Conservation (phyloP, 805 yeast genomes). For the Yamadazyma sp. region DNA sequence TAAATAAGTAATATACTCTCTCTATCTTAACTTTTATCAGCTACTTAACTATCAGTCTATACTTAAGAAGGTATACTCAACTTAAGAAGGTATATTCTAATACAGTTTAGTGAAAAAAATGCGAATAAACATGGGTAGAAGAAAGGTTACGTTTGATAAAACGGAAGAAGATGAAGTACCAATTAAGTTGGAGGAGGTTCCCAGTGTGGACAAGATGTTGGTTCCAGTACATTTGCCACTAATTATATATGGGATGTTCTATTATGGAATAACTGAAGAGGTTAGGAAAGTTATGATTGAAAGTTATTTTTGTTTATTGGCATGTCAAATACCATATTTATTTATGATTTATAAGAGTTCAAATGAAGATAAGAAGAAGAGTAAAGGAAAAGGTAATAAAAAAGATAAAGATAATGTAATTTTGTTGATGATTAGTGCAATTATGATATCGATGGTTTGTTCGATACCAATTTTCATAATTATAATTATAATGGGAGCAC, state of each 20-base stretch:
- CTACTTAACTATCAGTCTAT: too few relatives aligned
- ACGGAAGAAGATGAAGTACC: constrained; percentile 6
- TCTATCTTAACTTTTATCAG: too few relatives aligned
- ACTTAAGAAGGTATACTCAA: too few relatives aligned
- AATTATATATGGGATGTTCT: constrained; percentile 27
- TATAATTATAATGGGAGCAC: constrained; percentile 77
- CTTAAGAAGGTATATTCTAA: too few relatives aligned
- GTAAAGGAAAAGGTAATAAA: constrained; percentile 3
- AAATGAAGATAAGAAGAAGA: constrained; percentile 1
- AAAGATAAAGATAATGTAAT: constrained; percentile 14
- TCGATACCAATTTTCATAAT: constrained; percentile 36
- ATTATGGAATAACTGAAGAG: constrained; percentile 25
- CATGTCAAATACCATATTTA: constrained; percentile 23
- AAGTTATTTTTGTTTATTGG: constrained; percentile 24
- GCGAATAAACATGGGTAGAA: constrained; percentile 6
- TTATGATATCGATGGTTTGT: constrained; percentile 30
- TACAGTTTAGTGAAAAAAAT: too few relatives aligned
- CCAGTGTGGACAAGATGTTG: constrained; percentile 6
- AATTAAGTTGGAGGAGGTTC: constrained; percentile 7
- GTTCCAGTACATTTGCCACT: constrained; percentile 29
- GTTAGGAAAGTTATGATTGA: constrained; percentile 20
- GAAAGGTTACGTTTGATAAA: constrained; percentile 15
- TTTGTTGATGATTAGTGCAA: constrained; percentile 24
- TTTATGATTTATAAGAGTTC: constrained; percentile 14
- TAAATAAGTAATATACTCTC: too few relatives aligned